phyloP scores from a whole-genome alignment of 2,329 filamentous ascomycete genomes.

The Metarhizium anisopliae region DNA sequence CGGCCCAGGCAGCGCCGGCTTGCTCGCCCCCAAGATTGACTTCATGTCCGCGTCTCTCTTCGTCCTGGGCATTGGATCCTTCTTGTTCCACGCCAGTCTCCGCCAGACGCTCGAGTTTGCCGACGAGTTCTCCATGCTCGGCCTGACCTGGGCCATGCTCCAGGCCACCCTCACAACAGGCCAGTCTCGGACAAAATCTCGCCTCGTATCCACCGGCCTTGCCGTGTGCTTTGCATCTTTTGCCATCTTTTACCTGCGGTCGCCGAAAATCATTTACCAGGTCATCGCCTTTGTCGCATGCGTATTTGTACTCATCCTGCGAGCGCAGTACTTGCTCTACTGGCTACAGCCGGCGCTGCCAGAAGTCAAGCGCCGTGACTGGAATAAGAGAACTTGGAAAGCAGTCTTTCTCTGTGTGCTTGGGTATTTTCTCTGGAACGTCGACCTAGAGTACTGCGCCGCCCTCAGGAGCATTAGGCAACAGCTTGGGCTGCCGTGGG shows the following conservation, averaged over 20 bases:
- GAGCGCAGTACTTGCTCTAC: not conserved
- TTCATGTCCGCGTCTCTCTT: constrained; percentile 32
- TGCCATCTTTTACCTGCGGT: constrained; percentile 32
- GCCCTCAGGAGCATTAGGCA: constrained; percentile 35
- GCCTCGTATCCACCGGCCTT: constrained; percentile 26
- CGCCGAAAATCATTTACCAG: constrained; percentile 34
- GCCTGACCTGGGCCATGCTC: constrained; percentile 42
- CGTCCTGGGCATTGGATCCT: constrained; percentile 32
- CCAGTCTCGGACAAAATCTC: constrained; percentile 25
- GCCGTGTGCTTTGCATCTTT: constrained; percentile 25
- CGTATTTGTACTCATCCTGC: constrained; percentile 31
- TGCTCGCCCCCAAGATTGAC: constrained; percentile 25
- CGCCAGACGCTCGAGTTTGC: constrained; percentile 34
- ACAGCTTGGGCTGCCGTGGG: constrained; percentile 42
- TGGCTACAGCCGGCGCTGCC: not conserved
- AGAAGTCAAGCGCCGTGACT: constrained; percentile 7
- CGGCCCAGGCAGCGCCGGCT: constrained; percentile 18
- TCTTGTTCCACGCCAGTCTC: constrained; percentile 35
- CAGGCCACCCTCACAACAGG: constrained; percentile 38
- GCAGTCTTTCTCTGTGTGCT: not conserved
- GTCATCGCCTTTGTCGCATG: constrained; percentile 40
- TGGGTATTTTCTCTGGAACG: constrained; percentile 11
- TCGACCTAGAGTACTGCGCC: constrained; percentile 26
- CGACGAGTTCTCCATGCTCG: constrained; percentile 52
- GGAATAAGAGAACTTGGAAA: not conserved